Evolutionary conservation across 768 basidiomycete genomes (phyloP), one percentile per base, ranked within the genome.

Genomic region (Exsudoporus frostii): DNA sequence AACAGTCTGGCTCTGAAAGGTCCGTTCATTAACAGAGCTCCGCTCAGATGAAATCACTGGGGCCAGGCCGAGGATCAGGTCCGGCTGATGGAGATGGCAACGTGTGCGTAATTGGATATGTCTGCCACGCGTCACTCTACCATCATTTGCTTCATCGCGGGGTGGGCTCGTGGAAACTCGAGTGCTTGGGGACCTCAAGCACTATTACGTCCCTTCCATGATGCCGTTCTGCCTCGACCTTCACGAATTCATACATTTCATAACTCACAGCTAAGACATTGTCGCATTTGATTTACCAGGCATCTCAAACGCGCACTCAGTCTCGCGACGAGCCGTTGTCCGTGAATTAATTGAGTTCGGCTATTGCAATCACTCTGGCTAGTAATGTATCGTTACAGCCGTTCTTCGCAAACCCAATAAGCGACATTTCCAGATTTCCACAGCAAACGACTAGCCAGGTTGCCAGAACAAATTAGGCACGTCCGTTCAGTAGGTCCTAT

Each of bases 261-360:
- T 61, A 56, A 69, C 56, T 54, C 65, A 58, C 61, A 53, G 53
- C 44, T 53, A 44, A 57, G 57, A 68, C 57, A 65, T 65, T 61
- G 67, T 65, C 51, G 53, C 33, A 59, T 59, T 67, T 67, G 54
- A 67, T 71, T 61, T 67, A 57, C 52, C 53, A 67, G 62, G 45
- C 53, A 60, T 61, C 70, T 64, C 58, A 61, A 71, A 71, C 57
- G 54, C 56, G 40, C 48, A 63, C 43, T 48, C 48, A 48, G 58
- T 63, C 58, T 51, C 46, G 55, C 64, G 58, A 66, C 63, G 37
- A 60, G 45, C 59, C 58, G 56, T 55, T 48, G 53, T 62, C 55
- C 57, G 53, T 59, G 59, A 71, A 69, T 69, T 71, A 70, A 71
- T 63, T 56, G 61, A 69, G 45, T 43, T 71, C 68, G 68, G 68